These are phyloP conservation scores for Coix lacrymajobi DNA, from an alignment of 176 grass and related monocot genomes.

Conservation along the genomic window DNA sequence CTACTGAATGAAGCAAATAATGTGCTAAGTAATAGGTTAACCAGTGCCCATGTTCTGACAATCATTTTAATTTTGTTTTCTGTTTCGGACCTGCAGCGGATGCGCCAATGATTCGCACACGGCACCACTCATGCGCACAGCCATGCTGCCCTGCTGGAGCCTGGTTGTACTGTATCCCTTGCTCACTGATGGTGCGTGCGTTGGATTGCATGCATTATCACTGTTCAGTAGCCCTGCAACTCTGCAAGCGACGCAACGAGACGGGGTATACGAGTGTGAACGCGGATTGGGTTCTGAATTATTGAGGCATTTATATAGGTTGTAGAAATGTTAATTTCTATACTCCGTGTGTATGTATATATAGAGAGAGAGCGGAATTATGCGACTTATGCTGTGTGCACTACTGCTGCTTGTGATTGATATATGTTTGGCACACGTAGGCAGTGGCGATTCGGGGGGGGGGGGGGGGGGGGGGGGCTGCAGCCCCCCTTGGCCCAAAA, in stretches of 20 bases:
- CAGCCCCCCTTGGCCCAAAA: too few relatives aligned
- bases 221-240: background rate
- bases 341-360: too few relatives aligned
- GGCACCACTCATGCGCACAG: conserved; percentile 41
- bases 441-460: too few relatives aligned
- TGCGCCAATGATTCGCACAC: conserved; percentile 32
- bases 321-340: background rate
- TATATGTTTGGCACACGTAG: conserved; percentile 11
- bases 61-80: background rate
- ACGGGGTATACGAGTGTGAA: conserved; percentile 12
- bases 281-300: background rate
- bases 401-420: background rate
- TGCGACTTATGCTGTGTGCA: too few relatives aligned
- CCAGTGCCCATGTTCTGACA: conserved; percentile 17
- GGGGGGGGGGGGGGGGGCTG: too few relatives aligned
- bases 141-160: conserved; percentile 48
- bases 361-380: background rate
- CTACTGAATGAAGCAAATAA: background rate
- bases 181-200: conserved; percentile 5
- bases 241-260: background rate
- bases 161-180: conserved; percentile 11
- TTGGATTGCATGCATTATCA: conserved; percentile 2
- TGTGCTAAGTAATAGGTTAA: background rate
- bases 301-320: background rate
- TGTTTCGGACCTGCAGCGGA: background rate